Base-by-base conservation (phyloP, 1,284 basidiomycete species). In the Trichosporon coremiiforme region DNA sequence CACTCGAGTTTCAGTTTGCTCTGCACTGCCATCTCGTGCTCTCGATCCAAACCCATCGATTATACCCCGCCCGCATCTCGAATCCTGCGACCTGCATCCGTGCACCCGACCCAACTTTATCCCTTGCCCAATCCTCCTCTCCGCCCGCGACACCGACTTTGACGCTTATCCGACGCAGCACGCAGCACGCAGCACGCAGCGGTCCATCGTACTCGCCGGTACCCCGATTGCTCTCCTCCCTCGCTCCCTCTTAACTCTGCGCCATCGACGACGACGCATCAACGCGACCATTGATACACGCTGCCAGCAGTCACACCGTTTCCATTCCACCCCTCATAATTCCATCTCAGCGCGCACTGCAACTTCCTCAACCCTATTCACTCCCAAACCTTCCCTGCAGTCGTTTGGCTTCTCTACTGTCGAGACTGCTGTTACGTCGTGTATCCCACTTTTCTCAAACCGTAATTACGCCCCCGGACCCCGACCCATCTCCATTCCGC, bases 401-500 rank as follows among this genome's bases (percentile, higher is more conserved):
- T 33, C 29, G 33, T 22, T 62, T 10, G 29, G 29, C 29, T 62
- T n/a, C 17, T 62, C 57, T 31, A 62, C 57, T 53, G 6, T 53
- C 22, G 50, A 25, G 57, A 31, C 31, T 62, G 57, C 17, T 62
- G 57, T 62, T 22, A n/a, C 57, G 29, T 62, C 29, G 57, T 62
- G 57, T 31, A 62, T 62, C 57, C 31, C 57, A 22, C 29, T 22
- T 33, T 29, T 29, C 53, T 33, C 29, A n/a, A 62, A 60, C 55
- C 29, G 55, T 33, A 33, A 62, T 62, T 62, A 31, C 17, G 57
- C 57, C 31, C 57, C 29, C 55, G 55, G 29, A 29, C 55, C 31
- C 55, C 29, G 55, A 62, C 31, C 57, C 57, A n/a, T 31, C 29
- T 35, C 15, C 57, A 62, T 31, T 62, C 57, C 55, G 55, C 55